Evolutionary conservation across 441 rosid species (phyloP), one percentile per base, ranked within the genome.

Genomic region (Erodium trifolium): DNA sequence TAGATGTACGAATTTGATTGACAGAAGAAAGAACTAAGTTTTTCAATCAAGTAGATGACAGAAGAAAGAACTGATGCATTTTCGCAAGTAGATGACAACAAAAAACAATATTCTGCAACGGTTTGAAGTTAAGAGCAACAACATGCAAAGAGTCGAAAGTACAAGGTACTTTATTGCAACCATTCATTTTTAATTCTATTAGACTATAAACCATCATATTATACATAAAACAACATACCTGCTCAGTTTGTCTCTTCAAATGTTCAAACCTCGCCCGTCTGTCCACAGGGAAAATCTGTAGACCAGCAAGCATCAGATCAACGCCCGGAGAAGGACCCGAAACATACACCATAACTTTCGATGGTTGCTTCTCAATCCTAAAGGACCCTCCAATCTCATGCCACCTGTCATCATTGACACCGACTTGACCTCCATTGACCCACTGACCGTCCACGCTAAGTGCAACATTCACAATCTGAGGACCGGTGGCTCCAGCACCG

Each of bases 371-470:
- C 83, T 91, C 97, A 63, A 91, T 84, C 78, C 97, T 85, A 72
- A 93, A 89, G 34, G 96, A 89, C 47, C 93, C 94, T 0, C 88
- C 88, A 7, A 88, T 71, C 76, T 91, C 98, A 59, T 89, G 91
- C 98, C 98, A 93, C 60, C 87, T 74, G 18, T 80, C 83, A 60
- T 87, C 90, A 29, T 67, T 80, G 18, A 81, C 75, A 77, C 91
- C 97, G 6, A 79, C 79, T 70, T 91, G 93, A 67, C 98, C 98
- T 11, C 97, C 97, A 75, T 93, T 89, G 69, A 89, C 93, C 93
- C 91, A 93, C 67, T 89, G 91, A 75, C n/a, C 80, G 69, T 93
- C 96, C 31, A 91, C 94, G 45, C 91, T 76, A 51, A 93, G 86
- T 13, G 98, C 90, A 62, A 91, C 82, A 64, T 87, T 93, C 72